Percentiles rank a stretch among this genome's conserved stretches.
Conservation (phyloP, 192 early-diverging fungal genomes). For the Linderina pennispora region DNA sequence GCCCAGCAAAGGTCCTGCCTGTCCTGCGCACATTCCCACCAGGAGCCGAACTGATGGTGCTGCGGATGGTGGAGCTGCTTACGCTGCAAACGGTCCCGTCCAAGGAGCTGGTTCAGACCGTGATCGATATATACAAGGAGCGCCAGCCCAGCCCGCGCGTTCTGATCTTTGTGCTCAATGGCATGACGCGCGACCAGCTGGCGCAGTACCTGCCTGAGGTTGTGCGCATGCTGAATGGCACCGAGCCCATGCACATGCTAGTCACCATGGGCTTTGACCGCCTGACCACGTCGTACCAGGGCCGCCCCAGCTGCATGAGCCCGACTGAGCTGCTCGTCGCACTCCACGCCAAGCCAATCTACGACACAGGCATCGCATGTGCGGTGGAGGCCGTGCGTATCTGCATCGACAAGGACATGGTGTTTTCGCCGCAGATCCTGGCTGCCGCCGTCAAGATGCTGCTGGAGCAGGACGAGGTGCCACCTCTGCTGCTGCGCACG, state of each 20-base stretch:
- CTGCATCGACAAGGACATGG: constrained; percentile 10
- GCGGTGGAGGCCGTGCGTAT: constrained; percentile 13
- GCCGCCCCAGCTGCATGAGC: constrained; percentile 33
- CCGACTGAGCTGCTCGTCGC: constrained; percentile 39
- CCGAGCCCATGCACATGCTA: constrained; percentile 3
- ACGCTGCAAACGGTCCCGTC: constrained; percentile 14
- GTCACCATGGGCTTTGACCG: constrained; percentile 22
- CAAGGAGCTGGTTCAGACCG: constrained; percentile 26
- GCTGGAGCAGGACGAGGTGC: constrained; percentile 9
- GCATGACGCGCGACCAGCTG: constrained; percentile 15
- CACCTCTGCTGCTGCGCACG: constrained; percentile 31
- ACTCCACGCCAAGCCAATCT: constrained; percentile 23
- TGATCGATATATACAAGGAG: constrained; percentile 21
- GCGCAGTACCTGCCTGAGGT: constrained; percentile 10
- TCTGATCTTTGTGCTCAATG: constrained; percentile 18
- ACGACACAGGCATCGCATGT: background rate
- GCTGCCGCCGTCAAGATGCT: constrained; percentile 28
- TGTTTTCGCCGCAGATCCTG: constrained; percentile 20
- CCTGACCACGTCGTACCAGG: constrained; percentile 20
- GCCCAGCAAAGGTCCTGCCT: constrained; percentile 21
- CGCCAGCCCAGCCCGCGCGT: constrained; percentile 22
- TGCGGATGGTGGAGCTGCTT: constrained; percentile 21
- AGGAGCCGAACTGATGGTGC: constrained; percentile 29
- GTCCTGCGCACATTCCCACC: constrained; percentile 19
- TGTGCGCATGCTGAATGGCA: constrained; percentile 13